Conservation (phyloP, 2,329 filamentous ascomycete species). For the Colletotrichum camelliae region DNA sequence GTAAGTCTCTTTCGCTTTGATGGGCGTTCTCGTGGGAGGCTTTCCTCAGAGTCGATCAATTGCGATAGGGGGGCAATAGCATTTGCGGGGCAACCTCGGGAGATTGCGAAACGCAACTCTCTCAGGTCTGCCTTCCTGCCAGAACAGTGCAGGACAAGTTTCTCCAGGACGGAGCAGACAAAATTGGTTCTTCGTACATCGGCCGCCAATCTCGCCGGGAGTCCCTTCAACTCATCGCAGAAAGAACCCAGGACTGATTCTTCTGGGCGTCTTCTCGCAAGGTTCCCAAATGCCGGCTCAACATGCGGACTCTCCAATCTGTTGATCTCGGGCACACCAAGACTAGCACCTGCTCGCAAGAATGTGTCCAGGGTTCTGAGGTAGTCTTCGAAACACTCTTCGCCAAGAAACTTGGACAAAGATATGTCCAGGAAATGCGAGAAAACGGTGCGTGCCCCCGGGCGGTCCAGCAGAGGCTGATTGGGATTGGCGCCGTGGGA, state of each 20-base stretch:
- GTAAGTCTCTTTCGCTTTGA: no score
- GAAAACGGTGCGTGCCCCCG: background rate
- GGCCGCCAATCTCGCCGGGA: accelerated
- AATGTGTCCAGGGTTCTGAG: background rate
- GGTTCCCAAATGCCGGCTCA: background rate
- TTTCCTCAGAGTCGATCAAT: no score
- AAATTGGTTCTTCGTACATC: background rate
- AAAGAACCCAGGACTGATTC: background rate
- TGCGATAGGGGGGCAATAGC: no score
- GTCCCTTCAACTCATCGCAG: background rate
- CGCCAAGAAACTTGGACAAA: background rate
- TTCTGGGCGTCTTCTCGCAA: background rate
- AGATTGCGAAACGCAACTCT: no score
- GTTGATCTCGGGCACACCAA: background rate
- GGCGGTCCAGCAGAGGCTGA: background rate
- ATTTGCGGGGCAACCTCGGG: no score
- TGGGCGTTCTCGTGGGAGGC: no score
- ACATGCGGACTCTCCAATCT: background rate
- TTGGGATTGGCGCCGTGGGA: background rate
- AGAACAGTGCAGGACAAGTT: background rate
- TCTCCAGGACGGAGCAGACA: accelerated
- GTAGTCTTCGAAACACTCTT: background rate
- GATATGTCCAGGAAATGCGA: background rate
- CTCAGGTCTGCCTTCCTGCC: no score
- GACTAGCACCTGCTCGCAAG: background rate